Percentiles rank a stretch among this genome's conserved stretches.
Evolutionary conservation across 2,329 filamentous ascomycete species (phyloP).

Genomic region (Pseudogymnoascus sp.): DNA sequence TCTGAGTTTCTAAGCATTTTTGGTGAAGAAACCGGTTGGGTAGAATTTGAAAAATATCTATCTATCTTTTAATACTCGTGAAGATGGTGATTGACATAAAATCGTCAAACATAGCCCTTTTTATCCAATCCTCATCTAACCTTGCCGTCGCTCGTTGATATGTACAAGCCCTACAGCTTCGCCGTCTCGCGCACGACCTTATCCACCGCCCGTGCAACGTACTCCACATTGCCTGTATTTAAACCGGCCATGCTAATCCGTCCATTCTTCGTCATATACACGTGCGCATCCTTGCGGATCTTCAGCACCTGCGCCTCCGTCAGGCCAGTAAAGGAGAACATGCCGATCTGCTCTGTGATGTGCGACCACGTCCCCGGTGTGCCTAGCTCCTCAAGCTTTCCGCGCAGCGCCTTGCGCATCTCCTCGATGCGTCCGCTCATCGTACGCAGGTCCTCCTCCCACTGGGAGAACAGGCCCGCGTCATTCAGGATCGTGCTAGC

Average conservation of each 20-base stretch:
- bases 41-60: slow-evolving; percentile 4
- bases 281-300: slow-evolving; percentile 61
- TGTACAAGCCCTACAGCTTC: slow-evolving; percentile 4
- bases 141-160: neutral
- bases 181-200: slow-evolving; percentile 53
- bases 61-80: neutral
- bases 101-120: neutral
- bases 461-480: slow-evolving; percentile 70
- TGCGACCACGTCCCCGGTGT: slow-evolving; percentile 94
- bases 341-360: slow-evolving; percentile 97
- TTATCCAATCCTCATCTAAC: neutral
- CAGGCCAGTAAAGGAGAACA: slow-evolving; percentile 93
- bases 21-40: neutral
- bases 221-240: slow-evolving; percentile 85
- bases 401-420: slow-evolving; percentile 74
- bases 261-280: slow-evolving; percentile 97
- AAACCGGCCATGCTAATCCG: slow-evolving; percentile 98
- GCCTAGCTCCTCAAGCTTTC: slow-evolving; percentile 71
- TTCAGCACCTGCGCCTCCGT: slow-evolving; percentile 63
- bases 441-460: slow-evolving; percentile 82
- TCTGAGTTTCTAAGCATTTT: neutral
- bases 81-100: neutral
- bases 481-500: slow-evolving; percentile 81
- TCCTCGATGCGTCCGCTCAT: slow-evolving; percentile 94
- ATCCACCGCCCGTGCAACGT: slow-evolving; percentile 84